Base-by-base conservation (phyloP, 2,329 filamentous ascomycete genomes). In the Volutella citrinella region DNA sequence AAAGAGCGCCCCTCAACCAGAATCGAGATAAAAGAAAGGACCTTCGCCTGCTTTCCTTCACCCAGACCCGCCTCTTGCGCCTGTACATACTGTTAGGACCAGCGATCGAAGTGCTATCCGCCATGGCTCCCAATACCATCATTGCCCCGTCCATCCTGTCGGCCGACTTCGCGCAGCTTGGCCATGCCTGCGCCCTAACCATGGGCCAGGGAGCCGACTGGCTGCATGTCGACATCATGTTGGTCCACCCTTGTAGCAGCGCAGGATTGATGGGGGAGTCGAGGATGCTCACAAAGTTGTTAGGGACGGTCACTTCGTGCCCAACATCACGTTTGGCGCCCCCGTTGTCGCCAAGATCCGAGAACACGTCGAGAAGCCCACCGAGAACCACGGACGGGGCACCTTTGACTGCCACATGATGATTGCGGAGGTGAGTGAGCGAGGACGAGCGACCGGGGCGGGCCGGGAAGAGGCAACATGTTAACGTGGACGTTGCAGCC, bases 391-490 rank as follows among this genome's bases (percentile, higher is more conserved):
- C 49, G 89, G 86, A 33, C 85, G 82, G 52, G 93, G 93, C 43
- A 97, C 91, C 11, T 98, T 98, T 61, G 93, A 98, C 66, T 98
- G 93, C 75, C 93, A 98, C 68, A 97, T 98, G 93, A 98, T 98
- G 93, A 95, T 98, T 59, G 82, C 88, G 55, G 91, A 98, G 84
- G 87, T 91, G 73, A 51, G 66, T 33, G 10, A n/a, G n/a, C n/a
- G n/a, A n/a, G n/a, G n/a, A n/a, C n/a, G n/a, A n/a, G n/a, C n/a
- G n/a, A n/a, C n/a, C n/a, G n/a, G n/a, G n/a, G n/a, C n/a, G n/a
- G n/a, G n/a, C n/a, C n/a, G n/a, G n/a, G n/a, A n/a, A n/a, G n/a
- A n/a, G n/a, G n/a, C n/a, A n/a, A n/a, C n/a, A 22, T 22, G 12
- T 22, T 22, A 12, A 22, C 20, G 19, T 14, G 14, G 17, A 7